Evolutionary conservation across 768 basidiomycete genomes (phyloP).

Genomic region (Pisolithus tinctorius): DNA sequence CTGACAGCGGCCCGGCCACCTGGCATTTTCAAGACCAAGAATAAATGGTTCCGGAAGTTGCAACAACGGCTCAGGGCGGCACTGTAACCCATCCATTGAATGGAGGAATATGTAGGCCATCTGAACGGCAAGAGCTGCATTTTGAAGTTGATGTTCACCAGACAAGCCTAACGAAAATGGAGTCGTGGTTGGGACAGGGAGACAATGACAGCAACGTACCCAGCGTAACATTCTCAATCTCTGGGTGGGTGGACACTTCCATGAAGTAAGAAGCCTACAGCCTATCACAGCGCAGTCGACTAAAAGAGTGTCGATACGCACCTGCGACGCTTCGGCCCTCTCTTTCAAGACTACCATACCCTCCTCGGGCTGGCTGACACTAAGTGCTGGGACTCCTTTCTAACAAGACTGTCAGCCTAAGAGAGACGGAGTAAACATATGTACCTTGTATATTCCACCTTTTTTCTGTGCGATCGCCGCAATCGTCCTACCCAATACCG

Average conservation of each 20-base stretch:
- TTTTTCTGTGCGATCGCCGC: slow-evolving; percentile 92
- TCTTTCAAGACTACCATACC: slow-evolving; percentile 59
- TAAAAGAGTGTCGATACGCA: slow-evolving; percentile 19
- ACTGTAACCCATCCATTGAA: slow-evolving; percentile 15
- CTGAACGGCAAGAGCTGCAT: slow-evolving; percentile 79
- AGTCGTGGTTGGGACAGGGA: slow-evolving; percentile 1
- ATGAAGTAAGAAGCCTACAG: slow-evolving; percentile 61
- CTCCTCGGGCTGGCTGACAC: slow-evolving; percentile 69
- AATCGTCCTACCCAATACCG: slow-evolving; percentile 81
- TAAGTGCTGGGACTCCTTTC: slow-evolving; percentile 83
- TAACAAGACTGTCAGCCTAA: slow-evolving; percentile 19
- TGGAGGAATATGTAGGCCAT: slow-evolving; percentile 62
- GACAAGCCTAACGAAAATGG: slow-evolving; percentile 54
- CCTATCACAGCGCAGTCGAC: neutral
- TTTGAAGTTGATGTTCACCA: slow-evolving; percentile 80
- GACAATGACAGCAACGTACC: slow-evolving; percentile 33
- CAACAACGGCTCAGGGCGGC: slow-evolving; percentile 4
- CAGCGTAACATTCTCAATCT: slow-evolving; percentile 41
- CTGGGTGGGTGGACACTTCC: slow-evolving; percentile 44
- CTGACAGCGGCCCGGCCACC: slow-evolving; percentile 97
- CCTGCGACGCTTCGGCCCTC: slow-evolving; percentile 62
- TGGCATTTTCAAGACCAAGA: slow-evolving; percentile 59
- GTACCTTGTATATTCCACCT: slow-evolving; percentile 93
- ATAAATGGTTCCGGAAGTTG: slow-evolving; percentile 48
- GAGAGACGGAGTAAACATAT: neutral